These are phyloP conservation scores for Scutellaria barbata DNA, from an alignment of 257 asterid genomes.

Conservation along the genomic window DNA sequence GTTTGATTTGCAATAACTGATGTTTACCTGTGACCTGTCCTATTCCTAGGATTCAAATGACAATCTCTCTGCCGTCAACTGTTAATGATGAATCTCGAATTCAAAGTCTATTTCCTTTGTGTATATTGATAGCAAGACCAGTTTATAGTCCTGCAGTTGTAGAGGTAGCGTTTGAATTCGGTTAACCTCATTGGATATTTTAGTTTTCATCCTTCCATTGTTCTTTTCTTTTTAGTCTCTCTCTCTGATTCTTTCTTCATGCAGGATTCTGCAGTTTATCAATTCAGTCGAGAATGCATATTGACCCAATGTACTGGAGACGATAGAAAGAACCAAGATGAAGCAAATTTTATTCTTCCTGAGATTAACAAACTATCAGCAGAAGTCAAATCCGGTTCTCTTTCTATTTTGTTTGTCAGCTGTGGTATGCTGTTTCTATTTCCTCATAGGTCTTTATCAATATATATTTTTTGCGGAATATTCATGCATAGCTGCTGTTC, in stretches of 20 bases:
- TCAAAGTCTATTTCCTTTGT: slow-evolving; percentile 79
- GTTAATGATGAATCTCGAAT: slow-evolving; percentile 65
- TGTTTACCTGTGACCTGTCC: slow-evolving; percentile 19
- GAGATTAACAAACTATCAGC: slow-evolving; percentile 77
- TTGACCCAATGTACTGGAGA: slow-evolving; percentile 64
- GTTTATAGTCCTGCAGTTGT: slow-evolving; percentile 57
- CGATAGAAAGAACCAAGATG: slow-evolving; percentile 58
- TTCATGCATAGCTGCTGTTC: slow-evolving; percentile 37
- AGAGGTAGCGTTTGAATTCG: slow-evolving; percentile 60
- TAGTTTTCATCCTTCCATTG: slow-evolving; percentile 31
- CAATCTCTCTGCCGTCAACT: slow-evolving; percentile 71
- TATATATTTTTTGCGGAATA: neutral
- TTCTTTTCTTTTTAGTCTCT: slow-evolving; percentile 7
- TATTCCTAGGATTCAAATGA: slow-evolving; percentile 76
- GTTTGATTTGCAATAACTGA: slow-evolving; percentile 24
- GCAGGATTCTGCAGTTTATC: slow-evolving; percentile 77
- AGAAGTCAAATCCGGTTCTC: slow-evolving; percentile 78
- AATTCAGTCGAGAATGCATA: slow-evolving; percentile 65
- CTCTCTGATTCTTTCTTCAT: slow-evolving; percentile 41
- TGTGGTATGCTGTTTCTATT: slow-evolving; percentile 61
- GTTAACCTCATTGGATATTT: slow-evolving; percentile 28
- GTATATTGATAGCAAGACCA: slow-evolving; percentile 81
- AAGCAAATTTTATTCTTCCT: slow-evolving; percentile 80
- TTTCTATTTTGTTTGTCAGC: slow-evolving; percentile 80
- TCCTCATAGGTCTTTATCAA: slow-evolving; percentile 23